Evolutionary conservation across 495 filamentous ascomycete species (phyloP).

Genomic region (Cudoniella acicularis): DNA sequence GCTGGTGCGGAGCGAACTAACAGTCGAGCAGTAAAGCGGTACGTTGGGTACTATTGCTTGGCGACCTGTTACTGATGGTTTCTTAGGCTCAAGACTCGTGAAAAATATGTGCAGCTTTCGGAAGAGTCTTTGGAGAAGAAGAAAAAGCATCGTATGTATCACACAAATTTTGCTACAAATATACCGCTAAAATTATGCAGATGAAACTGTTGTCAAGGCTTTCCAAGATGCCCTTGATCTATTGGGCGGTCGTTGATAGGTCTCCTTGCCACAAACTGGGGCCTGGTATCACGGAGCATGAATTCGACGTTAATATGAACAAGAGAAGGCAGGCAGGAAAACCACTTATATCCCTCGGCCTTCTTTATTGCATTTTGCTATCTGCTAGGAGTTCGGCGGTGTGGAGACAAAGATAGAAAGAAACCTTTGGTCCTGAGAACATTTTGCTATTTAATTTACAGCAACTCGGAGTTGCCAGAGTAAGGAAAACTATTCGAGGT

Average conservation of each 20-base stretch:
- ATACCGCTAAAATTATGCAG: slow-evolving; percentile 31
- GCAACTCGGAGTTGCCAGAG: too few species aligned
- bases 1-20: slow-evolving; percentile 26
- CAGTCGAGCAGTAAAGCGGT: neutral
- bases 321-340: too few species aligned
- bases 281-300: neutral
- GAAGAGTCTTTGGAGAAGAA: slow-evolving; percentile 65
- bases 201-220: slow-evolving; percentile 70
- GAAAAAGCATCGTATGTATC: slow-evolving; percentile 66
- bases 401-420: too few species aligned
- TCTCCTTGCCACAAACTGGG: neutral
- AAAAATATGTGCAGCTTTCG: slow-evolving; percentile 57
- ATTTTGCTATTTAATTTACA: too few species aligned
- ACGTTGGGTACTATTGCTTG: neutral
- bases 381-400: too few species aligned
- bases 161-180: neutral
- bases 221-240: slow-evolving; percentile 76
- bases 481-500: too few species aligned
- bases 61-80: neutral
- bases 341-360: too few species aligned
- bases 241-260: slow-evolving; percentile 28
- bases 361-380: too few species aligned
- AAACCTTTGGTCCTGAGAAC: too few species aligned
- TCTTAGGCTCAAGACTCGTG: slow-evolving; percentile 67
- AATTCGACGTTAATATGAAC: neutral